Conservation (phyloP, 2,329 filamentous ascomycete species). For the Ceratocystis papillata region DNA sequence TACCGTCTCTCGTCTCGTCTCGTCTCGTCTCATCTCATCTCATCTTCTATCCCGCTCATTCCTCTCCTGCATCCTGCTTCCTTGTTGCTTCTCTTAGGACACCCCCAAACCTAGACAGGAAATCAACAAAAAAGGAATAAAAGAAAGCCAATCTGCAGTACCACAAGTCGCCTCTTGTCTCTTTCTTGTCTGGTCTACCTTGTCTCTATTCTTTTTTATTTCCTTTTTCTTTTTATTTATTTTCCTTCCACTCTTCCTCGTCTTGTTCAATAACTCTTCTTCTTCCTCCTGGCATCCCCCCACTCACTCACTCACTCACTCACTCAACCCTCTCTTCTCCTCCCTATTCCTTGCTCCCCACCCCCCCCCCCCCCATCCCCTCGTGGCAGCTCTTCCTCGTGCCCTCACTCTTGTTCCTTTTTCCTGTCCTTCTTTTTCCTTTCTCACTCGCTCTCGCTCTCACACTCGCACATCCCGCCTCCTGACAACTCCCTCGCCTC, state of each 20-base stretch:
- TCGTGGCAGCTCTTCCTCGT: not conserved
- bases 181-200: not conserved
- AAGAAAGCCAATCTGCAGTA: conserved; percentile 1
- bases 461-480: not conserved
- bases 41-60: conserved; percentile 10
- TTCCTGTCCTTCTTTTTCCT: conserved; percentile 11
- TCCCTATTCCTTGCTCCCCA: not conserved
- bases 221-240: conserved; percentile 17
- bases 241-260: not conserved
- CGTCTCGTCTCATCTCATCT: conserved; percentile 9
- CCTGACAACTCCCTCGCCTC: not conserved
- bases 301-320: not conserved
- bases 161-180: conserved; percentile 8
- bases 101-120: not conserved
- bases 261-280: conserved; percentile 1
- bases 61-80: not conserved
- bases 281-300: not conserved
- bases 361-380: not conserved
- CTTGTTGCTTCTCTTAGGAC: not conserved
- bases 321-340: not conserved
- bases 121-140: not conserved
- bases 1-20: conserved; percentile 7
- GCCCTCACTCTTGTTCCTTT: not conserved
- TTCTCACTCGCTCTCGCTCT: not conserved
- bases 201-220: conserved; percentile 7